Evolutionary conservation across 2,329 filamentous ascomycete species (phyloP).

Genomic region (Mollisia scopiformis): DNA sequence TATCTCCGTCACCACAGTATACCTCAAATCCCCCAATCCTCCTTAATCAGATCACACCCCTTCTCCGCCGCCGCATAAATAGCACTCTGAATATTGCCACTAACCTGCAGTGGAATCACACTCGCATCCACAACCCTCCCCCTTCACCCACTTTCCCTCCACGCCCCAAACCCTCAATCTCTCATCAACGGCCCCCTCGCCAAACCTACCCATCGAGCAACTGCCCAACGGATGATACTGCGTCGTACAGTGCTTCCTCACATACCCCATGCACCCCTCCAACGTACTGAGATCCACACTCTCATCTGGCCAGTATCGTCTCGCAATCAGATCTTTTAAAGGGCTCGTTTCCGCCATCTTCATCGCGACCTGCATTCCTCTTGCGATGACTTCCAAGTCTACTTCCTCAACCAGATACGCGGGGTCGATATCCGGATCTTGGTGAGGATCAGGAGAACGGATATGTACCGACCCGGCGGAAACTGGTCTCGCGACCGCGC

Average conservation of each 20-base stretch:
- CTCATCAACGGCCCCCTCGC: slow-evolving; percentile 77
- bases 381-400: slow-evolving; percentile 39
- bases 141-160: slow-evolving; percentile 51
- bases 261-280: slow-evolving; percentile 5
- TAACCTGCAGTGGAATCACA: slow-evolving; percentile 1
- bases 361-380: slow-evolving; percentile 10
- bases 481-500: slow-evolving; percentile 35
- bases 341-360: slow-evolving; percentile 15
- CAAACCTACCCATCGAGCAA: slow-evolving; percentile 78
- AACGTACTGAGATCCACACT: slow-evolving; percentile 7
- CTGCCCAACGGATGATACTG: slow-evolving; percentile 81
- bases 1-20: too few relatives aligned
- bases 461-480: slow-evolving; percentile 49
- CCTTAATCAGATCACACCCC: neutral
- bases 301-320: slow-evolving; percentile 6
- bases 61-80: slow-evolving; percentile 1
- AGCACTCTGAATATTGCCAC: neutral
- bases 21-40: slow-evolving; percentile 1
- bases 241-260: slow-evolving; percentile 12
- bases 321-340: slow-evolving; percentile 18
- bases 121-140: slow-evolving; percentile 74
- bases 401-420: slow-evolving; percentile 46
- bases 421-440: slow-evolving; percentile 44
- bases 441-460: slow-evolving; percentile 38
- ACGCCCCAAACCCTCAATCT: slow-evolving; percentile 70